phyloP scores from a whole-genome alignment of 441 rosid genomes.

The Croton laevigatus region DNA sequence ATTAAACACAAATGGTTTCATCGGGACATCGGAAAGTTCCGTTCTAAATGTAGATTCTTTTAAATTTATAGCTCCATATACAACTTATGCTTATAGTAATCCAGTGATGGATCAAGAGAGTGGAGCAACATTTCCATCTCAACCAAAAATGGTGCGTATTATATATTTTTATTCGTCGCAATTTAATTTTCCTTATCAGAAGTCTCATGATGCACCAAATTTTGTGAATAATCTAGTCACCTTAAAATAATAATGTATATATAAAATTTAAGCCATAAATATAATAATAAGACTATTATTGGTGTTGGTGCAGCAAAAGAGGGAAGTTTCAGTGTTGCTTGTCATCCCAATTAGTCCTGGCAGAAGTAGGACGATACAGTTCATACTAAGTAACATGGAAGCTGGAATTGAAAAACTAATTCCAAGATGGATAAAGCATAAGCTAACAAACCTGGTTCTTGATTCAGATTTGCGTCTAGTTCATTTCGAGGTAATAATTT shows the following conservation, averaged over 20 bases:
- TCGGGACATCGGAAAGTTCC: conserved; percentile 31
- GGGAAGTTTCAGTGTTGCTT: conserved; percentile 58
- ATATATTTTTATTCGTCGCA: no score
- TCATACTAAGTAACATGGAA: conserved; percentile 65
- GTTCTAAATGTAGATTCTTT: conserved; percentile 51
- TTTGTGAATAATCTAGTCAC: no score
- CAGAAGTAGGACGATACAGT: conserved; percentile 80
- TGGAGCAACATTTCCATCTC: no score
- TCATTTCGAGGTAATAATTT: conserved; percentile 64
- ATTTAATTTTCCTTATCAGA: no score
- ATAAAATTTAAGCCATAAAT: neutral
- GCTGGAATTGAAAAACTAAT: conserved; percentile 61
- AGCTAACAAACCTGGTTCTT: conserved; percentile 65
- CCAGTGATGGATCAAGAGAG: no score
- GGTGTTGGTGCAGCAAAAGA: conserved; percentile 30
- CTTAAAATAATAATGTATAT: no score
- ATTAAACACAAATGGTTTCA: conserved; percentile 26
- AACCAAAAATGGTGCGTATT: conserved; percentile 11
- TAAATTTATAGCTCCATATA: conserved; percentile 68
- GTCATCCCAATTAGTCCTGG: conserved; percentile 91
- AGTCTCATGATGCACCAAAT: no score
- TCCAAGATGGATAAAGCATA: conserved; percentile 86
- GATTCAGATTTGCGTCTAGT: conserved; percentile 91
- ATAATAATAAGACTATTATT: no score
- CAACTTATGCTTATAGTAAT: conserved; percentile 49